Evolutionary conservation across 208 protist species (phyloP), one percentile per base, ranked within the genome.

Genomic region (Crithidia thermophila): DNA sequence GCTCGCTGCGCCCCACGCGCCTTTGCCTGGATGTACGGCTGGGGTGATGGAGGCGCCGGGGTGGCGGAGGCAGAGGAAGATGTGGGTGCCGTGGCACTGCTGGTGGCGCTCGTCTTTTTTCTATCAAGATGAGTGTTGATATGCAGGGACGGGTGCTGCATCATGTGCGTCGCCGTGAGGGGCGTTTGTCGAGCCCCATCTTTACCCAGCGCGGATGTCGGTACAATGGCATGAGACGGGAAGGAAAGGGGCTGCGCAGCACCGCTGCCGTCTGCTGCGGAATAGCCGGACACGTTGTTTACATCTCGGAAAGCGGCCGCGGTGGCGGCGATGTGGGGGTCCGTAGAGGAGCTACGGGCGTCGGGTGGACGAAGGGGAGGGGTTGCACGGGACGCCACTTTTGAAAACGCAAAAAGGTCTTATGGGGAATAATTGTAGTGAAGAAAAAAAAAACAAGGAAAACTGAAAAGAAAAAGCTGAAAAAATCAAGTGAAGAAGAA

Each of bases 361-460:
- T 65, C 45, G 20, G 59, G 34, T 18, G 27, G 45, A 74, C 68
- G 60, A 33, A 10, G 40, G 2, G 31, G 33, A 37, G 14, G 13
- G 46, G 28, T 14, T 46, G 53, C 30, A 62, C n/a, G 28, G 16
- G 65, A 74, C 55, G 63, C 68, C 62, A 77, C 55, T 51, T 78
- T 71, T 37, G 20, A 57, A 57, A 43, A 37, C 9, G 21, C 9
- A 50, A 25, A 20, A 34, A 5, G 28, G 28, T 18, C 20, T 18
- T 9, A 33, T 33, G 23, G 59, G 34, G 33, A 33, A 55, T 13
- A 39, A 25, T 18, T 20, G 14, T 37, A 5, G 13, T n/a, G n/a
- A 40, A 20, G 25, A 20, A 71, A 4, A 55, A 1, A n/a, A 47
- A 31, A 46, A 43, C 27, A 46, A 16, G 55, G 62, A 67, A 69